Base-by-base conservation (phyloP, 495 filamentous ascomycete genomes). In the Podospora australis region DNA sequence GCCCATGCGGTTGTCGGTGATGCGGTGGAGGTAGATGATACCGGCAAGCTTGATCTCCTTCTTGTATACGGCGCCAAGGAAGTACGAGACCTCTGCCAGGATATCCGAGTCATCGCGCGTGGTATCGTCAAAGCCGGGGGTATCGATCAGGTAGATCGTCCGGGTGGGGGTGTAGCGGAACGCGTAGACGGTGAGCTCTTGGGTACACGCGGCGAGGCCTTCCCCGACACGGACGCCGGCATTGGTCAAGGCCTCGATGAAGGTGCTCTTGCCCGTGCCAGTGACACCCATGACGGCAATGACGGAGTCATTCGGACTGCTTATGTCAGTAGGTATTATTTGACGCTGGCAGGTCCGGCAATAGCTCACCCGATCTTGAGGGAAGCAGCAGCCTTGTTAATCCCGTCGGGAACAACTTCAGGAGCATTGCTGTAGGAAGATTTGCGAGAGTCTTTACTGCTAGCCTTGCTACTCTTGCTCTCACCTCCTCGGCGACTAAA, bases 91-190 rank as follows among this genome's bases (percentile, higher is more conserved):
- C 22, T 69, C 59, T 5, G 40, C 29, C 6, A 74, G 52, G 8
- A 74, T 54, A 17, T 68, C 55, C 3, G 26, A 50, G 35, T 72
- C 69, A 11, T 56, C 49, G 5, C 48, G 44, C 2, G 20, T 43
- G 1, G 63, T 69, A 38, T 71, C 69, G 39, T 70, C 54, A 38
- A 72, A 72, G 0, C 69, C 69, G 3, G 69, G 63, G 6, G 67
- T 69, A 41, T 72, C 69, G 13, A 70, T 48, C 2, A 70, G 36
- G 10, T 21, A 24, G 23, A 43, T 43, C 10, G n/a, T 43, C 6
- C 40, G 34, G 17, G 34, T 10, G n/a, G 7, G 7, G 28, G 7
- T n/a, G 13, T 30, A 6, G 28, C n/a, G 13, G 7, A 6, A 6
- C 7, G 7, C 28, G 28, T 30, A 30, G 28, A 6, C 28, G 7